Evolutionary conservation across 768 basidiomycete genomes (phyloP).

Genomic region (Rhodotorula diobovata): DNA sequence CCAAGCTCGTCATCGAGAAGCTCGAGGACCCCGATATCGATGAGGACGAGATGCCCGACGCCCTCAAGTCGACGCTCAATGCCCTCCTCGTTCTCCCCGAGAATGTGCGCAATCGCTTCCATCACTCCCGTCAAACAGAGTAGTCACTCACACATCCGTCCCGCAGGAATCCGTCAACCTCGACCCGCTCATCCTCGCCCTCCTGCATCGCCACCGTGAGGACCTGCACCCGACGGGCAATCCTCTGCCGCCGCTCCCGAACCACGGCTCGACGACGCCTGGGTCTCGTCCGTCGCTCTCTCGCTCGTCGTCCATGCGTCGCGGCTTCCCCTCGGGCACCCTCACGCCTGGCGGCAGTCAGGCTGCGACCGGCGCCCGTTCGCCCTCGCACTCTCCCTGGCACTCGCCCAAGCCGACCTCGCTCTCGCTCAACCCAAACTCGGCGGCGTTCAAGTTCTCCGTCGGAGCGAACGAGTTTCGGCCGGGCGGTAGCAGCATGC

Average conservation of each 20-base stretch:
- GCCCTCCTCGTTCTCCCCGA: conserved; percentile 17
- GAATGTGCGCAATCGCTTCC: not conserved
- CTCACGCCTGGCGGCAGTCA: conserved; percentile 17
- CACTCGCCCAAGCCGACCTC: conserved; percentile 12
- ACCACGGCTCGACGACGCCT: conserved; percentile 33
- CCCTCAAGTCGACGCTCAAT: conserved; percentile 26
- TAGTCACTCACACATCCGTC: not conserved
- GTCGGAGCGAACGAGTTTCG: conserved; percentile 33
- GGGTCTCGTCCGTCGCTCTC: conserved; percentile 31
- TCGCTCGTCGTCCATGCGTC: conserved; percentile 34
- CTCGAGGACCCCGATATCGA: conserved; percentile 25
- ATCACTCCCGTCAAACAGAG: not conserved
- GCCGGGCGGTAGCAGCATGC: conserved; percentile 11
- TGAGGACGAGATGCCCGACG: conserved; percentile 40
- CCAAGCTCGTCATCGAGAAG: conserved; percentile 16
- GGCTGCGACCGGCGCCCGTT: conserved; percentile 11
- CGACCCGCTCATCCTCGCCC: conserved; percentile 32
- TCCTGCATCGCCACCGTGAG: conserved; percentile 35
- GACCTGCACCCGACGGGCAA: conserved; percentile 34
- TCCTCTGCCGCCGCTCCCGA: conserved; percentile 35
- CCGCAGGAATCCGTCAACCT: conserved; percentile 17
- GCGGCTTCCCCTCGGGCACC: conserved; percentile 11
- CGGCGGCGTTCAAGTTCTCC: conserved; percentile 38
- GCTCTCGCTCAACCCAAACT: conserved; percentile 19
- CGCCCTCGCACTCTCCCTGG: conserved; percentile 28